Percentiles rank a stretch among this genome's conserved stretches.
phyloP scores from a whole-genome alignment of 106 monocot genomes.

The Amphibolis antarctica region DNA sequence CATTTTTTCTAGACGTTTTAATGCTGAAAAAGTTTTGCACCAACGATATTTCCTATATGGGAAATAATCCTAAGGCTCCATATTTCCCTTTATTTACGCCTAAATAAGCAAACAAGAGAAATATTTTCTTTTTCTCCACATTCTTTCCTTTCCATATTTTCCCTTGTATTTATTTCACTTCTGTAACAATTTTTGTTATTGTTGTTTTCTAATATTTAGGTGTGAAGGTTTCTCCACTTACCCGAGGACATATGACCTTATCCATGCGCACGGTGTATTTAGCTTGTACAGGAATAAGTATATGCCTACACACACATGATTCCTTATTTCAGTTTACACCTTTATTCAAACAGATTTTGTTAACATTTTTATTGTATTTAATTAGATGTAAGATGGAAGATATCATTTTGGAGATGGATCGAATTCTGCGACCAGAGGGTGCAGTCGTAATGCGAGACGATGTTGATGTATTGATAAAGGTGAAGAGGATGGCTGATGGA shows the following conservation, averaged over 20 bases:
- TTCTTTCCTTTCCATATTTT: no score
- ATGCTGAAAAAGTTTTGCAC: no score
- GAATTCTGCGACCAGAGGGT: conserved; percentile 22
- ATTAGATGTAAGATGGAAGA: conserved; percentile 15
- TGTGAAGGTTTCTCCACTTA: conserved; percentile 28
- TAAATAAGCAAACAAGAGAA: no score
- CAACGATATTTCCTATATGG: no score
- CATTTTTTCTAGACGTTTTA: no score
- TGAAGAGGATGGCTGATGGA: conserved; percentile 12
- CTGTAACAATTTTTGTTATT: background rate
- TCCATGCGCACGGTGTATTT: conserved; percentile 15
- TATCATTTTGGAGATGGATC: conserved; percentile 25
- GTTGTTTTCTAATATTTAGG: conserved; percentile 1
- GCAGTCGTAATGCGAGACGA: conserved; percentile 19
- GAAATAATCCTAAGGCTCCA: no score
- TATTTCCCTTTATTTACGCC: no score
- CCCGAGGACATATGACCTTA: conserved; percentile 25
- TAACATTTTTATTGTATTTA: background rate
- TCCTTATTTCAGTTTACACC: background rate
- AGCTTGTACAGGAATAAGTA: conserved; percentile 20
- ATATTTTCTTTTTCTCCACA: no score
- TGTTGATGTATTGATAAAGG: conserved; percentile 18
- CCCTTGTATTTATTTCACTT: no score
- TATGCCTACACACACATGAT: background rate
- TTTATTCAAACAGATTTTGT: background rate